Conservation (phyloP, 495 filamentous ascomycete genomes). For the Acidiella bohemica region DNA sequence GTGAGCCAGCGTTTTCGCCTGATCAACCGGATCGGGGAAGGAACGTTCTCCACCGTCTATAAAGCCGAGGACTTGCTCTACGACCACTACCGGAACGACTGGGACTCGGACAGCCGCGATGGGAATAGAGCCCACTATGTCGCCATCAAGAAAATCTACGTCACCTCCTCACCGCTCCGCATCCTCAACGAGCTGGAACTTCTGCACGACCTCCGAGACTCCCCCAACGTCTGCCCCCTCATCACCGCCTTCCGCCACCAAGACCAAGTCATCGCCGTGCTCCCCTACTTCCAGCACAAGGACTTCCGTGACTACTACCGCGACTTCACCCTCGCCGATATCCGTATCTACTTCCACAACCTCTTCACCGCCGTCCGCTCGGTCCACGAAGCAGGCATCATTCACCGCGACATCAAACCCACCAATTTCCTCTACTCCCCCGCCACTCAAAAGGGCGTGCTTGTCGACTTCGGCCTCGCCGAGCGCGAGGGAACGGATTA, state of each 20-base stretch:
- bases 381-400: slow-evolving; percentile 68
- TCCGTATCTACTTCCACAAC: slow-evolving; percentile 75
- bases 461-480: slow-evolving; percentile 93
- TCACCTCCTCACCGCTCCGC: slow-evolving; percentile 80
- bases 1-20: slow-evolving; percentile 72
- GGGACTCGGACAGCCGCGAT: slow-evolving; percentile 57
- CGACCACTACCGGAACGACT: slow-evolving; percentile 67
- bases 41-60: slow-evolving; percentile 96
- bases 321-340: slow-evolving; percentile 69
- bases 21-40: slow-evolving; percentile 95
- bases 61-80: slow-evolving; percentile 95
- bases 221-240: slow-evolving; percentile 73
- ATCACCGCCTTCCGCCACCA: slow-evolving; percentile 90
- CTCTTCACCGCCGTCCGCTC: slow-evolving; percentile 72
- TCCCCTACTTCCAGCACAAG: slow-evolving; percentile 88
- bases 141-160: slow-evolving; percentile 97
- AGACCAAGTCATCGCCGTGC: slow-evolving; percentile 87
- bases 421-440: slow-evolving; percentile 98
- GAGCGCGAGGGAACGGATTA: slow-evolving; percentile 66
- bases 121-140: slow-evolving; percentile 61
- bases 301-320: slow-evolving; percentile 95
- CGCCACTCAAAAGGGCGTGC: slow-evolving; percentile 62
- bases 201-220: slow-evolving; percentile 77
- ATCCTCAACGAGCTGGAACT: slow-evolving; percentile 96
- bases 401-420: slow-evolving; percentile 98